Evolutionary conservation across 345 rosid species (phyloP), one percentile per base, ranked within the genome.

Genomic region (Salix purpurea): DNA sequence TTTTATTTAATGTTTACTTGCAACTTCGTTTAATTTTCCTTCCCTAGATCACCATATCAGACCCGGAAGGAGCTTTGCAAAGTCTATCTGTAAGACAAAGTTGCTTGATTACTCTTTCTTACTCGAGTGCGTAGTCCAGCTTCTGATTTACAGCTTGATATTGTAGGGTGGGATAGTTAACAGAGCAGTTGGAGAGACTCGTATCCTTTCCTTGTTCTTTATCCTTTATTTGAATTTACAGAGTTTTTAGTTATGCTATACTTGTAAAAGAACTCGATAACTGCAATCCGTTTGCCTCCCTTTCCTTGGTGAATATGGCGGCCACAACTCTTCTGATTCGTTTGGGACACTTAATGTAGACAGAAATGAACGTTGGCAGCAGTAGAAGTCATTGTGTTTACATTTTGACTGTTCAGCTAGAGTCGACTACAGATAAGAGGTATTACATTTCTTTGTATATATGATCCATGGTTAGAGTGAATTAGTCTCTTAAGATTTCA

Each of bases 311-410:
- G 39, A 30, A 15, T 42, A 28, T 36, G 15, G 36, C 62, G 19
- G 6, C 32, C 46, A 32, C 18, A 36, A 39, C 24, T 80, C 50
- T 73, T 73, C 24, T 42, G 16, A 78, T 71, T n/a, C 67, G 81
- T 69, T 77, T 79, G 48, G 32, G 19, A 50, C 58, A 76, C 87
- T 84, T 80, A 78, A 86, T 81, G 39, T 56, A 62, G 44, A 71
- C 76, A 94, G 97, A 94, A 80, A 92, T 94, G 97, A 94, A 94
- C 80, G 83, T 87, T 89, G 89, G 89, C 74, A 92, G 98, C 87
- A 94, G 98, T 71, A 85, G 97, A 90, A 94, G 97, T 78, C 98
- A 94, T 72, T 89, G 95, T 72, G 80, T 86, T 42, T 90, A 90
- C 88, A 78, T 92, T 67, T 86, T 89, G 81, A 80, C 84, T 8